Evolutionary conservation across 805 yeast species (phyloP).

Genomic region (Lipomyces orientalis): DNA sequence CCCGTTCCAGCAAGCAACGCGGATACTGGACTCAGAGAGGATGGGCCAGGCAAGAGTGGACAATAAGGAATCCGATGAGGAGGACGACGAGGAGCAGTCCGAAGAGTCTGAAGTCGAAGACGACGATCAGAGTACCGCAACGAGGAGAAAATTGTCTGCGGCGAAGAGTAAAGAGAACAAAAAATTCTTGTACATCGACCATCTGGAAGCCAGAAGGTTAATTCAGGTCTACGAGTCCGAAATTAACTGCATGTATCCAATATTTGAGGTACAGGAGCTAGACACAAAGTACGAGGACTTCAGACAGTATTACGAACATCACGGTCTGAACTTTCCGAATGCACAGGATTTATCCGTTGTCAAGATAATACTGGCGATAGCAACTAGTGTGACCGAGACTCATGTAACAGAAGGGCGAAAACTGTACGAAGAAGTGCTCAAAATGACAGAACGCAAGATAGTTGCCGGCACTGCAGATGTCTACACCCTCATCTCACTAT

Average conservation of each 20-base stretch:
- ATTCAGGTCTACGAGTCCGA: conserved; percentile 39
- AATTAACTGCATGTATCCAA: conserved; percentile 40
- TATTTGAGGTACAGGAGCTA: conserved; percentile 38
- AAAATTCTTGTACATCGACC: conserved; percentile 20
- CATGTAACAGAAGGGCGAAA: conserved; percentile 27
- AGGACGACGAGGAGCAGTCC: conserved; percentile 7
- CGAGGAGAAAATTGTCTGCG: not conserved
- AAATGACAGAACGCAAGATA: conserved; percentile 25
- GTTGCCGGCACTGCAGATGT: conserved; percentile 34
- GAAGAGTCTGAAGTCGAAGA: conserved; percentile 14
- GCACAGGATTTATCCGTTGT: conserved; percentile 22
- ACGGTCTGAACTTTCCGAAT: conserved; percentile 9
- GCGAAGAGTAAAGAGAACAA: not conserved
- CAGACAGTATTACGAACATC: conserved; percentile 1
- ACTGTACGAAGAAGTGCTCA: conserved; percentile 36
- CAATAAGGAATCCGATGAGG: conserved; percentile 10
- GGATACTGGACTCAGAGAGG: not conserved
- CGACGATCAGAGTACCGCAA: not conserved
- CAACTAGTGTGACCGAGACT: conserved; percentile 31
- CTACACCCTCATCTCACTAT: conserved; percentile 25
- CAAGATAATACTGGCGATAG: conserved; percentile 37
- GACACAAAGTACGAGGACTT: conserved; percentile 33
- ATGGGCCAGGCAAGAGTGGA: not conserved
- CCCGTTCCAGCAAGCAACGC: conserved; percentile 20
- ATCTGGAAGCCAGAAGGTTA: conserved; percentile 24